Base-by-base conservation (phyloP, 2,329 filamentous ascomycete species). In the Cladorrhinum sp. region DNA sequence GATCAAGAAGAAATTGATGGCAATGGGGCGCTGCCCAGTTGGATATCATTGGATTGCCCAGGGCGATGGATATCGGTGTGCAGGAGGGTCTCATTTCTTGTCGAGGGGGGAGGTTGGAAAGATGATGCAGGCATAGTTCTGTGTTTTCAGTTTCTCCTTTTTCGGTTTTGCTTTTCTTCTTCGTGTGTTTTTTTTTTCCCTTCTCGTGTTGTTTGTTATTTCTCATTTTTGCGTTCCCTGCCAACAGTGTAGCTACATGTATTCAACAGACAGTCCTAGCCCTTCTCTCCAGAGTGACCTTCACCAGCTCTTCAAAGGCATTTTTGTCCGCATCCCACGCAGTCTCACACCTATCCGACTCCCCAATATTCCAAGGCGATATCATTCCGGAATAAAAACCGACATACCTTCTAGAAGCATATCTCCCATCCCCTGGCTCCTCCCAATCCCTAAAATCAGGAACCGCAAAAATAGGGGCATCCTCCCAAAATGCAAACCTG, bases 41-140 rank as follows among this genome's bases (percentile, higher is more conserved):
- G 88, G 87, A 0, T 91, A 52, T 67, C 57, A 60, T 0, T 92
- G 88, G 88, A 84, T 88, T 24, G 84, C 82, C 65, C 80, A 87
- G 66, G 45, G 1, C 1, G 68, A 67, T 1, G 88, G 88, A 0
- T 91, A 85, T 71, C 71, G 85, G 4, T 91, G 88, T 73, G 78
- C 79, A 0, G 88, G 81, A 0, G 87, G 87, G 0, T 68, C 67
- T 1, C 88, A 91, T 73, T 88, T 68, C 60, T 72, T 86, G 18
- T 45, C 41, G 16, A 45, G 20, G 41, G n/a, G 41, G 16, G 41
- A 45, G 41, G 41, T 45, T 12, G 41, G 20, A 45, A 45, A 45
- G 41, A 45, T 45, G 41, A 20, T 45, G n/a, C 32, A 36, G 32
- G 16, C 7, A 12, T 36, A 36, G 9, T n/a, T n/a, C n/a, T n/a